A percentile compares a stretch with the other conserved stretches of the same genome.
These are phyloP conservation scores for Coemansia erecta DNA, from an alignment of 192 early-diverging fungal species.

Conservation along the genomic window DNA sequence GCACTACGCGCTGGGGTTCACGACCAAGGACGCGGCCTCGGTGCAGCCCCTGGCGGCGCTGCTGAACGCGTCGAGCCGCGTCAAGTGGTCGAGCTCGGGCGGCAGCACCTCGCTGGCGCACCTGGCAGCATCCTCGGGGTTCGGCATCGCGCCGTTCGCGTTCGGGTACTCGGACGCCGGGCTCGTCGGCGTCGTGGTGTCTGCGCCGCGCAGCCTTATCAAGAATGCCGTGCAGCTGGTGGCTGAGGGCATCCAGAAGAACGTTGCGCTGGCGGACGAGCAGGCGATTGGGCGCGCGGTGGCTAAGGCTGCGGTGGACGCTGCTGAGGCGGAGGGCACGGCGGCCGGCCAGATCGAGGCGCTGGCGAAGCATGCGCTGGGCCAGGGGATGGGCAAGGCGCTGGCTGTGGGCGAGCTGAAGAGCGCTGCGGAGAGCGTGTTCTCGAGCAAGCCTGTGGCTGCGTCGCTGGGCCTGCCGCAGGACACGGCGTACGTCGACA, in stretches of 20 bases:
- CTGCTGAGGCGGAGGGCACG: slow-evolving; percentile 19
- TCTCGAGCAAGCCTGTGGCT: slow-evolving; percentile 41
- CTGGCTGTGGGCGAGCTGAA: slow-evolving; percentile 22
- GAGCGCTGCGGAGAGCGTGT: slow-evolving; percentile 18
- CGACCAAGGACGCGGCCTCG: slow-evolving; percentile 68
- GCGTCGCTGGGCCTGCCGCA: slow-evolving; percentile 42
- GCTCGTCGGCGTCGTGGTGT: slow-evolving; percentile 80
- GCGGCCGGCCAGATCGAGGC: slow-evolving; percentile 22
- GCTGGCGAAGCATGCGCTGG: too few relatives aligned
- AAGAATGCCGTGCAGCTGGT: slow-evolving; percentile 62
- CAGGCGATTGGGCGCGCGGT: slow-evolving; percentile 66
- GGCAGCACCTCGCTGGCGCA: slow-evolving; percentile 64
- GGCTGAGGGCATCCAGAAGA: slow-evolving; percentile 59
- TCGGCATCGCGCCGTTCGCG: slow-evolving; percentile 73
- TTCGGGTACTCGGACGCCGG: slow-evolving; percentile 88
- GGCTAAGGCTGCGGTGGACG: slow-evolving; percentile 37
- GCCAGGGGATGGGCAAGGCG: too few relatives aligned
- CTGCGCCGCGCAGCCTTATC: slow-evolving; percentile 57
- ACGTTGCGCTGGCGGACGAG: slow-evolving; percentile 51
- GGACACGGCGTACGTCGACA: slow-evolving; percentile 49
- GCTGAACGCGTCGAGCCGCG: slow-evolving; percentile 59
- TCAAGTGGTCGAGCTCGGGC: slow-evolving; percentile 66
- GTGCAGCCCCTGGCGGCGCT: slow-evolving; percentile 62
- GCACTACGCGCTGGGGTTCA: slow-evolving; percentile 84
- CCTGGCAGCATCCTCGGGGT: slow-evolving; percentile 57